These are phyloP conservation scores for Bruguiera sexangula DNA, from an alignment of 345 rosid genomes.

Conservation along the genomic window DNA sequence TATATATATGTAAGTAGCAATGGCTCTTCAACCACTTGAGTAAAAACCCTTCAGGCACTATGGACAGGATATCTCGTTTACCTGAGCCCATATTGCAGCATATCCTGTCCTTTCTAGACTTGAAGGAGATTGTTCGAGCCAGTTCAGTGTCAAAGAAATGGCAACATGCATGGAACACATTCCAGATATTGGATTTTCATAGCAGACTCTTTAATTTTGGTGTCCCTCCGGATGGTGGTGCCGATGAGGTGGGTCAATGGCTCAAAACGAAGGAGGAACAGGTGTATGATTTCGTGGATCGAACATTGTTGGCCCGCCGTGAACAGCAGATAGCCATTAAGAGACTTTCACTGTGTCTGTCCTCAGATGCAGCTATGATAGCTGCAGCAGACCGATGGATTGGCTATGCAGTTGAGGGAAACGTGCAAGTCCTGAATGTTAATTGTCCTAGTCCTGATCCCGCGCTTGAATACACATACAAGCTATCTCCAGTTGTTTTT, in stretches of 20 bases:
- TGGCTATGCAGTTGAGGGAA: not conserved
- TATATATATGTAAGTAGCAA: too few relatives aligned
- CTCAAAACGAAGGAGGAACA: too few relatives aligned
- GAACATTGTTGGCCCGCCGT: not conserved
- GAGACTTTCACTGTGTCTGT: not conserved
- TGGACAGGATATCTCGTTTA: not conserved
- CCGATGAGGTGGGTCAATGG: not conserved
- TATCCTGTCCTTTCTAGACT: not conserved
- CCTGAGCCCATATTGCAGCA: not conserved
- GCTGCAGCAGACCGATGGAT: not conserved
- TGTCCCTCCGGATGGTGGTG: too few relatives aligned
- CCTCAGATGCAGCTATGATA: too few relatives aligned
- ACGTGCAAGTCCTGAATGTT: not conserved
- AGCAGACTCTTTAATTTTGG: not conserved
- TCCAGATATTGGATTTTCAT: not conserved
- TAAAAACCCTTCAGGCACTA: too few relatives aligned
- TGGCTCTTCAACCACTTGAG: too few relatives aligned
- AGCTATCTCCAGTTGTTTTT: not conserved
- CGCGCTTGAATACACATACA: not conserved
- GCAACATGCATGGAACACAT: not conserved
- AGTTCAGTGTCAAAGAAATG: not conserved
- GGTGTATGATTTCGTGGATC: not conserved
- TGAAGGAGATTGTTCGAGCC: not conserved
- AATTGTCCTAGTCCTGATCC: too few relatives aligned
- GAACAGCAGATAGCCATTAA: not conserved